These are phyloP conservation scores for Gillenia trifoliata DNA, from an alignment of 306 rosid species.

Conservation along the genomic window DNA sequence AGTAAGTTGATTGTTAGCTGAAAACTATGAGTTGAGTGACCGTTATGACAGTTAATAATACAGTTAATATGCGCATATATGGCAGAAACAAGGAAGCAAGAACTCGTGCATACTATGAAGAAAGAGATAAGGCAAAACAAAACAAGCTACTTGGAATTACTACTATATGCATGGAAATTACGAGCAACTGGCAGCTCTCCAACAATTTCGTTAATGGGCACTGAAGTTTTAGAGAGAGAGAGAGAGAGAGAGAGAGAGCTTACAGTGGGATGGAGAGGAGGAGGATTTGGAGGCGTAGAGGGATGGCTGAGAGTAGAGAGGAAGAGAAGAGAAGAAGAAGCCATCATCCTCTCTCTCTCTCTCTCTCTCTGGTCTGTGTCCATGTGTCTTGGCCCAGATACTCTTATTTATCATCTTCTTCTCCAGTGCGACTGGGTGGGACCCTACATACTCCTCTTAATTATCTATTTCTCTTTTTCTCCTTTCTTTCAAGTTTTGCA, in stretches of 20 bases:
- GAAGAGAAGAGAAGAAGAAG: conserved; percentile 31
- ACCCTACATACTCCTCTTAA: neutral
- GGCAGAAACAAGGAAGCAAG: neutral
- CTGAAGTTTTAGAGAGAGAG: neutral
- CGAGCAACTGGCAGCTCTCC: neutral
- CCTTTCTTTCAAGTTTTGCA: neutral
- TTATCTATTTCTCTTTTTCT: neutral
- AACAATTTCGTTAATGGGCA: neutral
- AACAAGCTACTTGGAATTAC: neutral
- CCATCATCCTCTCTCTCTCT: conserved; percentile 18
- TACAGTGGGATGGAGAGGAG: conserved; percentile 28
- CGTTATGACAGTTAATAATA: neutral
- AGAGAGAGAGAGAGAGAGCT: conserved; percentile 17
- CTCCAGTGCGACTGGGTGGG: neutral
- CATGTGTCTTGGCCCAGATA: neutral
- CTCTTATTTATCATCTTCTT: neutral
- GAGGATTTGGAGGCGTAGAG: conserved; percentile 27
- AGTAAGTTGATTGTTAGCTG: neutral
- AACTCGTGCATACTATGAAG: neutral
- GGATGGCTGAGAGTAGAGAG: conserved; percentile 48
- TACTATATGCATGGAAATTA: neutral
- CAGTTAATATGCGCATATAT: neutral
- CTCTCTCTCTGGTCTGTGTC: conserved; percentile 2
- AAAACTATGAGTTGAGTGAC: neutral
- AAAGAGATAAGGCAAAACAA: neutral